These are phyloP conservation scores for Rosa chinensis DNA, from an alignment of 306 rosid genomes.

Conservation along the genomic window DNA sequence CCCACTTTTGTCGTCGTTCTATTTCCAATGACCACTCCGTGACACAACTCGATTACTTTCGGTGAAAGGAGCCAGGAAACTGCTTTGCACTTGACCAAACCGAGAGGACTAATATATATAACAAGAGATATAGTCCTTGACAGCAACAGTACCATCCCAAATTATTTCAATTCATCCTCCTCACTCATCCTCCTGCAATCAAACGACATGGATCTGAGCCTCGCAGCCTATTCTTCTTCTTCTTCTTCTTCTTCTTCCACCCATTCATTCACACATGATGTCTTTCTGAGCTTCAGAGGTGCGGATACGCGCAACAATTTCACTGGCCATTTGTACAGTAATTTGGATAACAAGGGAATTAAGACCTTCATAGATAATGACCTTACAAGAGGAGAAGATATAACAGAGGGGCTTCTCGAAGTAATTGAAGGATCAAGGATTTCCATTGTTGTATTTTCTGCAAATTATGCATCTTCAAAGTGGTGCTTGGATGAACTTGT, in stretches of 20 bases:
- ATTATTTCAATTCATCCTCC: no score
- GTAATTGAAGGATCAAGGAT: background rate
- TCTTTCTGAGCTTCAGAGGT: background rate
- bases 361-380: background rate
- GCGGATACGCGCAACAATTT: background rate
- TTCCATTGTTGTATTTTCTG: background rate
- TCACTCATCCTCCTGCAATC: no score
- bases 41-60: no score
- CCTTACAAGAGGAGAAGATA: background rate
- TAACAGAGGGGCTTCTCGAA: background rate
- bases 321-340: background rate
- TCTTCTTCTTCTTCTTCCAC: background rate
- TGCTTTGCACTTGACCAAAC: no score
- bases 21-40: no score
- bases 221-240: background rate
- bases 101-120: no score
- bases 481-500: background rate
- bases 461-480: background rate
- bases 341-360: background rate
- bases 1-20: no score
- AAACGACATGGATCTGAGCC: no score
- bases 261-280: background rate
- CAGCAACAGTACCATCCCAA: no score
- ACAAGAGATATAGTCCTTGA: no score
- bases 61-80: no score